Evolutionary conservation across 2,329 filamentous ascomycete species (phyloP), one percentile per base, ranked within the genome.

Genomic region (Colletotrichum endophyticum): DNA sequence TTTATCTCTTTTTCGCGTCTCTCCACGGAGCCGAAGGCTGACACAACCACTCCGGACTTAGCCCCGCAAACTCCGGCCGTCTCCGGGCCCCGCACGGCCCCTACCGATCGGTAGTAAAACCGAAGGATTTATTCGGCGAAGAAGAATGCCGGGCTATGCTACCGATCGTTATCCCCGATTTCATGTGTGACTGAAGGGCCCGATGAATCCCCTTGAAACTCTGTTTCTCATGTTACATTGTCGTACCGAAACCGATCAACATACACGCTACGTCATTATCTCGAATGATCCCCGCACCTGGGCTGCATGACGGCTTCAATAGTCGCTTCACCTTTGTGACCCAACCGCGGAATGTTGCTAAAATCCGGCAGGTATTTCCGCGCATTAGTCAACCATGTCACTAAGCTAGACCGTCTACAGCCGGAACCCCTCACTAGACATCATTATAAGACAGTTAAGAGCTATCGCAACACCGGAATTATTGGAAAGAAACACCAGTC

Each of bases 311-410:
- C 13, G 6, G n/a, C 27, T 28, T 27, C 32, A 8, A 28, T 8
- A 8, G 15, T 56, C 30, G 30, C 13, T 56, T 19, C 30, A 25
- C 4, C 19, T 36, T 16, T 34, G 30, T 70, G 68, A 53, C 32
- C n/a, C 57, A 30, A n/a, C 6, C 19, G 15, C 13, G 27, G 25
- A 13, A 22, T 6, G 8, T 25, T 30, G 32, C 61, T 66, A 72
- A 66, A 72, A 66, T 72, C 72, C 72, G 68, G 36, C 5, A 30
- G 28, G 22, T 75, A 75, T 72, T 36, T 62, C 72, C 72, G 72
- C 16, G 4, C 30, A 64, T 64, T 64, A n/a, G n/a, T 66, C 11
- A 44, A 53, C 25, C 15, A 49, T 27, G 27, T 30, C 44, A 5
- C 39, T 28, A 62, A 16, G 19, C 32, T 28, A 66, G 44, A n/a